A percentile compares a stretch with the other conserved stretches of the same genome.
These are phyloP conservation scores for Bolboschoenus planiculmis DNA, from an alignment of 176 grass and related monocot genomes.

Conservation along the genomic window DNA sequence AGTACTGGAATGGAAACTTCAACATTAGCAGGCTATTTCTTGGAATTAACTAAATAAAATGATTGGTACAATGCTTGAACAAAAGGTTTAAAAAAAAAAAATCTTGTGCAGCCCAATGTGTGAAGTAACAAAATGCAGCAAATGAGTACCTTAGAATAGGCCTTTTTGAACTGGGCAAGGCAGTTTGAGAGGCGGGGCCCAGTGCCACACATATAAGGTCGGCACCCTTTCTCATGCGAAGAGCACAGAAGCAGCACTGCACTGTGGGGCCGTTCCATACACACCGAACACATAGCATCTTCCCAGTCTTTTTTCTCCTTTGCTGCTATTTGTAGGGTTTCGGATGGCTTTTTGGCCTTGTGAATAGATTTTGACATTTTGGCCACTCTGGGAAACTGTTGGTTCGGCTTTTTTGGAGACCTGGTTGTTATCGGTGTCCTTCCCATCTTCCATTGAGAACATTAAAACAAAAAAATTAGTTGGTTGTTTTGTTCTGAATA, in stretches of 20 bases:
- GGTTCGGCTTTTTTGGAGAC: conserved; percentile 19
- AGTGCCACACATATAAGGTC: conserved; percentile 86
- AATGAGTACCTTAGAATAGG: conserved; percentile 32
- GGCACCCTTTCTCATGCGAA: conserved; percentile 75
- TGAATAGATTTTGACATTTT: conserved; percentile 17
- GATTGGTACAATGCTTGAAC: not conserved
- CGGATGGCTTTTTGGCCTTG: not conserved
- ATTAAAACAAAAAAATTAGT: conserved; percentile 12
- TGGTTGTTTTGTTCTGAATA: not conserved
- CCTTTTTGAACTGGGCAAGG: conserved; percentile 69
- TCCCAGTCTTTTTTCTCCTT: conserved; percentile 64
- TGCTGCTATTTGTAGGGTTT: conserved; percentile 22
- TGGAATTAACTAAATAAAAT: not conserved
- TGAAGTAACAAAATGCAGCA: not conserved
- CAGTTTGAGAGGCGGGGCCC: conserved; percentile 71
- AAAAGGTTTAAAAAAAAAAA: not conserved
- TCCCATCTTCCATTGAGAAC: conserved; percentile 45
- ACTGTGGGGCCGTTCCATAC: conserved; percentile 77
- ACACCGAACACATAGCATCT: conserved; percentile 68
- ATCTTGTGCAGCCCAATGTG: not conserved
- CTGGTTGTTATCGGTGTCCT: conserved; percentile 29
- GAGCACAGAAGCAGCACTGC: conserved; percentile 85
- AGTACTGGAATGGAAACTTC: not conserved
- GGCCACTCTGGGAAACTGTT: conserved; percentile 16
- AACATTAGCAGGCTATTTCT: not conserved